These are phyloP conservation scores for Malus hybrid DNA, from an alignment of 331 rosid species.

Conservation along the genomic window DNA sequence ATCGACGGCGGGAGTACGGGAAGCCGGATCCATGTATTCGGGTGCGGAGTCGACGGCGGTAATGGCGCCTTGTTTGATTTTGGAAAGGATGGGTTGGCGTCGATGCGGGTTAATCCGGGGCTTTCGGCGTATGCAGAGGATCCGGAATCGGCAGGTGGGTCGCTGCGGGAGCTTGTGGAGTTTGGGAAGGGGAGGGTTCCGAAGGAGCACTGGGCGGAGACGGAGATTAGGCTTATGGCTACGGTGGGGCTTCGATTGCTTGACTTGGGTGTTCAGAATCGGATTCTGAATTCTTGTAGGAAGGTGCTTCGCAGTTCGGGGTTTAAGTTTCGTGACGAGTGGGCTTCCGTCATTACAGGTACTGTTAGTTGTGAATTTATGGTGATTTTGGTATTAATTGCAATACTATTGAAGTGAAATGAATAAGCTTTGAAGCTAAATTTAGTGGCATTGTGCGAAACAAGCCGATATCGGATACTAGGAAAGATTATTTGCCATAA, in stretches of 20 bases:
- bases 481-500: not conserved
- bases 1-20: conserved; percentile 96
- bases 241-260: conserved; percentile 86
- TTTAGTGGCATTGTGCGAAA: not conserved
- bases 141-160: conserved; percentile 52
- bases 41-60: conserved; percentile 23
- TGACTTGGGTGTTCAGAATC: conserved; percentile 38
- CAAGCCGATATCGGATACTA: not conserved
- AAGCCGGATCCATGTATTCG: conserved; percentile 67
- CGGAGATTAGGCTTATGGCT: conserved; percentile 88
- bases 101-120: conserved; percentile 77
- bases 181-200: conserved; percentile 63
- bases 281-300: conserved; percentile 63
- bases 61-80: conserved; percentile 37
- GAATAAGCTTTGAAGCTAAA: not conserved
- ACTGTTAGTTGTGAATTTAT: not conserved
- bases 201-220: conserved; percentile 50
- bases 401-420: not conserved
- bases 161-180: conserved; percentile 54
- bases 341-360: conserved; percentile 95
- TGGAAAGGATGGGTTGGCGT: conserved; percentile 38
- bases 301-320: conserved; percentile 46
- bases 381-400: not conserved
- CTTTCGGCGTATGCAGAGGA: conserved; percentile 54
- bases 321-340: conserved; percentile 62